Evolutionary conservation across 139 green algal species (phyloP), one percentile per base, ranked within the genome.

Genomic region (Yamagishiella unicocca): DNA sequence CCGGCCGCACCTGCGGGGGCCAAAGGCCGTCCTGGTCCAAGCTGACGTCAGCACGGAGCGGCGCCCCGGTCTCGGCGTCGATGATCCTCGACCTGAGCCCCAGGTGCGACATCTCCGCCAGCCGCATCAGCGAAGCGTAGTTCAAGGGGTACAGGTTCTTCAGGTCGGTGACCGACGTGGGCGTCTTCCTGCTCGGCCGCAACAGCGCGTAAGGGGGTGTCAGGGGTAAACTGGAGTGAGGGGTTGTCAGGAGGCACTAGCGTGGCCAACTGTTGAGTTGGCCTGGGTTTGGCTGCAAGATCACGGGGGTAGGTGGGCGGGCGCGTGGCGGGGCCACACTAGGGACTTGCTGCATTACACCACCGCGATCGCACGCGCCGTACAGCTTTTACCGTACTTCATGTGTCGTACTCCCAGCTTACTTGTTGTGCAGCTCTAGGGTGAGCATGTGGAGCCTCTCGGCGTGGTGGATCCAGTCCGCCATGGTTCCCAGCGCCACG

Each of bases 371-470:
- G 19, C 22, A 33, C 19, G 6, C 22, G 19, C 58, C 58, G n/a
- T 17, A 17, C 58, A 17, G 19, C 19, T 67, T 9, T n/a, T 22
- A 17, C 58, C 58, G 19, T 6, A 27, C 58, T n/a, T 6, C 9
- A 24, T 22, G 19, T 9, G 22, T n/a, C 58, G 22, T n/a, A 27
- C 58, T 22, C 14, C n/a, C n/a, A n/a, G n/a, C 33, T 25, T 14
- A 72, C 82, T 58, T 43, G 21, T 58, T 27, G 82, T 87, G 82
- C 67, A 87, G 35, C 82, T 87, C 82, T 46, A 87, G 35, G 0
- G 82, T 87, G 29, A 87, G 22, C 67, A 81, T 79, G 35, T 87
- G 82, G 9, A 55, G 82, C 24, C 27, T 24, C 50, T 46, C 24
- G 3, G 50, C 35, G 46, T 72, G 50, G 67, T 87, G 67, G 14